phyloP scores from a whole-genome alignment of 225 moss, liverwort and hornwort genomes.

The Marchantia paleacea region DNA sequence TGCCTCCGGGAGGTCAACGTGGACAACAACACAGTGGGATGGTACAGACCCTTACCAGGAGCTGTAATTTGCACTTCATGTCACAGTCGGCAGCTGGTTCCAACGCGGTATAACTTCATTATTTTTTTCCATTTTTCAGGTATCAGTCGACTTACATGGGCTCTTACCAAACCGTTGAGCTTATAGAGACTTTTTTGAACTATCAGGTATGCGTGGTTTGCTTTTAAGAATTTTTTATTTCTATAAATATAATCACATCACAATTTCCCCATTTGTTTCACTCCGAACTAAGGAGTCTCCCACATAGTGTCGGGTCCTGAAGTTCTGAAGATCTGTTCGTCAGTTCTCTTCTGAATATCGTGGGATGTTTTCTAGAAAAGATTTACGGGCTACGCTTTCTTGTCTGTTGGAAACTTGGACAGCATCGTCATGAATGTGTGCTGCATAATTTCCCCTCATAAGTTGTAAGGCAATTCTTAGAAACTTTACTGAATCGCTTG shows the following conservation, averaged over 20 bases:
- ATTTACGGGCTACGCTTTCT: too few relatives aligned
- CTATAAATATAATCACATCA: too few relatives aligned
- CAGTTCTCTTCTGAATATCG: not conserved
- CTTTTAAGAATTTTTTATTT: not conserved
- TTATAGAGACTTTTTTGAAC: slow-evolving; percentile 90
- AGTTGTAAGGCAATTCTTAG: not conserved
- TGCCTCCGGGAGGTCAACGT: slow-evolving; percentile 96
- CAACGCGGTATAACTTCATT: not conserved
- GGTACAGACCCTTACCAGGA: slow-evolving; percentile 35
- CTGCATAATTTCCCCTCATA: not conserved
- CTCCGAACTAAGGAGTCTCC: too few relatives aligned
- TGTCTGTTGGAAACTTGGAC: not conserved
- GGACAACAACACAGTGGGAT: slow-evolving; percentile 94
- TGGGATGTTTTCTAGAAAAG: not conserved
- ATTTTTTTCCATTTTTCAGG: slow-evolving; percentile 33
- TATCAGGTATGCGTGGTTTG: slow-evolving; percentile 60
- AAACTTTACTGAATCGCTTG: not conserved
- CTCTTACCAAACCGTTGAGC: slow-evolving; percentile 87
- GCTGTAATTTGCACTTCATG: not conserved
- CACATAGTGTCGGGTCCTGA: too few relatives aligned
- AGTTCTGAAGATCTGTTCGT: not conserved
- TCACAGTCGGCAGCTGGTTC: not conserved
- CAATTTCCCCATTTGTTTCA: too few relatives aligned
- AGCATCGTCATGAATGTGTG: not conserved
- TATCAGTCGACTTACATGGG: slow-evolving; percentile 99